These are phyloP conservation scores for Cadophora luteo-olivacea DNA, from an alignment of 2,329 filamentous ascomycete species.

Conservation along the genomic window DNA sequence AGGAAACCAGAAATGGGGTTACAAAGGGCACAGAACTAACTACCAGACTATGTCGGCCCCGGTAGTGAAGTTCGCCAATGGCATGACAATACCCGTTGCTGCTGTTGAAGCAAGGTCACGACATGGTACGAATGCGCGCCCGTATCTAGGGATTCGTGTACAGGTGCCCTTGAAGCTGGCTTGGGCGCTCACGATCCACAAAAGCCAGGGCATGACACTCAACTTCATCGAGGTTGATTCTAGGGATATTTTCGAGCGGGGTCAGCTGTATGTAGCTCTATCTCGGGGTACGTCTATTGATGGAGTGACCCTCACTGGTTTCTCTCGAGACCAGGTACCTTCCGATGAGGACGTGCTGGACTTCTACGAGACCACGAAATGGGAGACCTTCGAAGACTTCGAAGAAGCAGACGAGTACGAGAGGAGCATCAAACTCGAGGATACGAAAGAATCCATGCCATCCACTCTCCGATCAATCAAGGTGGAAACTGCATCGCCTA, in stretches of 20 bases:
- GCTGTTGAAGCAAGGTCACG: constrained; percentile 15
- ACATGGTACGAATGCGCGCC: constrained; percentile 22
- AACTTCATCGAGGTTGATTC: constrained; percentile 39
- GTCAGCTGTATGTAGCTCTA: constrained; percentile 41
- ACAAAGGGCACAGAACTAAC: not conserved
- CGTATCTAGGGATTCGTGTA: constrained; percentile 37
- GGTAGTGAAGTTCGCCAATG: constrained; percentile 38
- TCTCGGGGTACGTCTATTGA: constrained; percentile 37
- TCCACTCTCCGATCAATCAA: too few species aligned
- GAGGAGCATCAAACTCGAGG: too few species aligned
- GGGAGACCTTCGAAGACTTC: constrained; percentile 32
- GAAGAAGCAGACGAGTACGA: too few species aligned
- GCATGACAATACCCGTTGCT: too few species aligned
- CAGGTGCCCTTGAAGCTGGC: constrained; percentile 83
- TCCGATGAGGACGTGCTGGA: constrained; percentile 38
- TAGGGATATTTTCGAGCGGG: constrained; percentile 39
- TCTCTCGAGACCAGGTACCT: constrained; percentile 27
- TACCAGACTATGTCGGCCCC: constrained; percentile 19
- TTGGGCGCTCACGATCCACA: constrained; percentile 97
- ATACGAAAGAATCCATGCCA: too few species aligned
- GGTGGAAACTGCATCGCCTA: too few species aligned
- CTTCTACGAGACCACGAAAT: constrained; percentile 38
- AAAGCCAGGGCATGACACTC: constrained; percentile 87
- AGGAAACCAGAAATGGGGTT: not conserved
- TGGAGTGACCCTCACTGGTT: constrained; percentile 39